A percentile compares a stretch with the other conserved stretches of the same genome.
Conservation (phyloP, 1,284 basidiomycete genomes). For the Apiotrichum siamense region DNA sequence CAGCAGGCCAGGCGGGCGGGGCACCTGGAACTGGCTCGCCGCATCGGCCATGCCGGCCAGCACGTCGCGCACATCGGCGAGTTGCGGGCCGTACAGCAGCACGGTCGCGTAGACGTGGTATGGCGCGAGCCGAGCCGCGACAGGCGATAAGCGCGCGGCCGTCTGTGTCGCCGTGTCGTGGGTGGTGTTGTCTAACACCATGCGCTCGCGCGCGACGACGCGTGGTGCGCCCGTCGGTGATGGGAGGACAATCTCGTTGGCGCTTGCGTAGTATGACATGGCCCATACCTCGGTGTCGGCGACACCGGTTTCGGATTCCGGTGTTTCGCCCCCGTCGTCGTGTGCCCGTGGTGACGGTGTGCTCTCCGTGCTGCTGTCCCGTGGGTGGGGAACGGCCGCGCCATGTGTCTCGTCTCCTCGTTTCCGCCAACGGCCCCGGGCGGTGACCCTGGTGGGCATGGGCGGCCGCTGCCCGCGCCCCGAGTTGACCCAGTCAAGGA, state of each 20-base stretch:
- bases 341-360: neutral
- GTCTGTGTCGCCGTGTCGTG: neutral
- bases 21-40: slow-evolving; percentile 36
- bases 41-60: slow-evolving; percentile 23
- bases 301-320: neutral
- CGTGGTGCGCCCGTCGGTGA: slow-evolving; percentile 51
- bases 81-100: slow-evolving; percentile 39
- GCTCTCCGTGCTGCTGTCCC: neutral
- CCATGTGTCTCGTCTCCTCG: slow-evolving; percentile 22
- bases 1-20: slow-evolving; percentile 26
- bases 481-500: slow-evolving; percentile 88
- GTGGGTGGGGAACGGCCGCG: slow-evolving; percentile 48
- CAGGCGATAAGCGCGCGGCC: neutral
- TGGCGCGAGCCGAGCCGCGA: slow-evolving; percentile 31
- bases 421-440: neutral
- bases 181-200: slow-evolving; percentile 10
- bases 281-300: slow-evolving; percentile 73
- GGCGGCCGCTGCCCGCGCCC: slow-evolving; percentile 53
- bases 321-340: neutral
- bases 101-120: slow-evolving; percentile 46
- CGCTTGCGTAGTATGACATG: slow-evolving; percentile 75
- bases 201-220: slow-evolving; percentile 17
- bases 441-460: neutral
- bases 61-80: slow-evolving; percentile 22
- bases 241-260: slow-evolving; percentile 84